Base-by-base conservation (phyloP, 2,329 filamentous ascomycete genomes). In the Colletotrichum ledebouriae region DNA sequence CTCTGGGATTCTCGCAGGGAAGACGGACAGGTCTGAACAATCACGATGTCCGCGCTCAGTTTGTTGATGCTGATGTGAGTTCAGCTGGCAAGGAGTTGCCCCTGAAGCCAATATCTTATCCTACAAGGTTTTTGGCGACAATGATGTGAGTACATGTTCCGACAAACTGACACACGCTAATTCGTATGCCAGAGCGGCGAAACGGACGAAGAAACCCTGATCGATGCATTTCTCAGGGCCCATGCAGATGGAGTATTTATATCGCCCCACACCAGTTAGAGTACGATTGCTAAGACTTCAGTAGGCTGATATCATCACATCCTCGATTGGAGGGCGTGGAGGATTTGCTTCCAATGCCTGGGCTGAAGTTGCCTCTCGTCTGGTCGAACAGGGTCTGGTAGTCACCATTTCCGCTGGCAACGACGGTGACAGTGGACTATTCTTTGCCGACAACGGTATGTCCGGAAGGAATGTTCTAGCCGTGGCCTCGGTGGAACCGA, bases 381-480 rank as follows among this genome's bases (percentile, higher is more conserved):
- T 83, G 53, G 80, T 79, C 13, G 78, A 82, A 15, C 73, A 76
- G 17, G 81, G 81, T 25, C 76, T 81, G 2, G 74, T 80, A 4
- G 78, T 81, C 33, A 79, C 78, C 6, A 76, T 82, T 34, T 79
- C 81, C 0, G 80, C 78, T 3, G 82, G 82, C 25, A 85, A 84
- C 59, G 75, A 77, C 29, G 82, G 82, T 15, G 74, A 73, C 25
- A 70, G 74, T n/a, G 82, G 82, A 2, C 71, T 80, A 1, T 83
- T 82, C 72, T 80, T 78, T 49, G 76, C 77, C 15, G 77, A 75
- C 37, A 77, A 76, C 20, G 80, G 81, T 10, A 75, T 80, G 12
- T 78, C 80, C 6, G 82, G 81, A 6, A 76, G 76, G 50, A 76
- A 78, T 6, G 79, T 81, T 5, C 79, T 81, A 12, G 78, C 81